Base-by-base conservation (phyloP, 2,329 filamentous ascomycete genomes). In the Cordyceps sp. region DNA sequence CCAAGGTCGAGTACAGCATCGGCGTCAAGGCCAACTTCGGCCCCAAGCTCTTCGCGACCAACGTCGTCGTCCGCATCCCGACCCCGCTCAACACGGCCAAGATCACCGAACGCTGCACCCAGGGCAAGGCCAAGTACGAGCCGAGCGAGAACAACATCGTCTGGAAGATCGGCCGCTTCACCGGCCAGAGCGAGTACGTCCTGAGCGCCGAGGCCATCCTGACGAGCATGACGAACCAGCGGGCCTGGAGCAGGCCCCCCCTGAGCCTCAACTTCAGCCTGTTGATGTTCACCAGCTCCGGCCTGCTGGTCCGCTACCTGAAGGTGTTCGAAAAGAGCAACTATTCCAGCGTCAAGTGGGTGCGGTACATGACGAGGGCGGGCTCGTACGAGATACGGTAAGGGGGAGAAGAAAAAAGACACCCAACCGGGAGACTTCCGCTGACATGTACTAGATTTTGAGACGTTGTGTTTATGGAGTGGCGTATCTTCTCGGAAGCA, bases 311-410 rank as follows among this genome's bases (percentile, higher is more conserved):
- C 35, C 66, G 92, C 31, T 98, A 98, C 54, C 59, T 98, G 36
- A 98, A 98, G 60, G 90, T 98, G 2, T 98, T 98, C 61, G 90
- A 98, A 62, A 98, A 98, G 74, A 90, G 73, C 57, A 96, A 96
- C 57, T 98, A 98, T 54, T 92, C 82, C 39, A 93, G 85, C 50
- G 90, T 98, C 30, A 98, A 98, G 58, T 98, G 90, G 90, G 90
- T 98, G 45, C 67, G 90, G 45, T 98, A 98, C 57, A 96, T 98
- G 90, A 98, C 90, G 14, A 75, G 88, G 42, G 90, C 88, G 13
- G 90, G 90, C 19, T 94, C 85, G 55, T 98, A 98, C 56, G 90
- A 98, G 61, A 93, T 98, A 52, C 69, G 85, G 78, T 92, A n/a
- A n/a, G n/a, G n/a, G n/a, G n/a, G n/a, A n/a, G n/a, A n/a, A n/a